These are phyloP conservation scores for Penicillium arizonense DNA, from an alignment of 495 filamentous ascomycete species.

Conservation along the genomic window DNA sequence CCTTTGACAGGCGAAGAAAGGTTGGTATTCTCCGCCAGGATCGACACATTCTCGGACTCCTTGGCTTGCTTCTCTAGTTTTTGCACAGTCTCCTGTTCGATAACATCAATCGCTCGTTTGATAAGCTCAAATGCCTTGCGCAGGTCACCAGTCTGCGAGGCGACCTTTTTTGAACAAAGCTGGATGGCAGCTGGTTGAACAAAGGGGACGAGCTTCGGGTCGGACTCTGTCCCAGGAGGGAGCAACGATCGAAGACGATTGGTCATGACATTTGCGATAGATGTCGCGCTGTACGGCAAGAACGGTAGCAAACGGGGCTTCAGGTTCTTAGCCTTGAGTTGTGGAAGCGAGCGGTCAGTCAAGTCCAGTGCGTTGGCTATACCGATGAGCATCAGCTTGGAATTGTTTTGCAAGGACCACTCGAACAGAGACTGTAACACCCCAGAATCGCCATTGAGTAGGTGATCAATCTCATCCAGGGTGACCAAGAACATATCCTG, in stretches of 20 bases:
- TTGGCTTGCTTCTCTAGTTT: conserved; percentile 38
- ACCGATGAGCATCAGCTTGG: conserved; percentile 78
- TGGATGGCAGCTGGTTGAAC: conserved; percentile 91
- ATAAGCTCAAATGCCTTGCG: conserved; percentile 95
- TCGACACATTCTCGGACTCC: conserved; percentile 44
- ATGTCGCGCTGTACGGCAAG: conserved; percentile 84
- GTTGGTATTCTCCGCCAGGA: conserved; percentile 68
- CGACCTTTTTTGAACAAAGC: conserved; percentile 90
- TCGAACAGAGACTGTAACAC: conserved; percentile 89
- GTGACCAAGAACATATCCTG: conserved; percentile 69
- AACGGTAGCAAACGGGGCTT: conserved; percentile 90
- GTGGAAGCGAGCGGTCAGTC: conserved; percentile 91
- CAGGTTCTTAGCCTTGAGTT: conserved; percentile 86
- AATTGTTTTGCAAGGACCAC: conserved; percentile 79
- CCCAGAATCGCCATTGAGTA: conserved; percentile 81
- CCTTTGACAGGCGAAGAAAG: conserved; percentile 56
- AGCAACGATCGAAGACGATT: conserved; percentile 76
- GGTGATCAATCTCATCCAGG: conserved; percentile 92
- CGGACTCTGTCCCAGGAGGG: conserved; percentile 41
- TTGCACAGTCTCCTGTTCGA: conserved; percentile 73
- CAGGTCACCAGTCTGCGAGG: conserved; percentile 88
- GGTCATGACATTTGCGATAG: conserved; percentile 83
- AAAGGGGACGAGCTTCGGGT: conserved; percentile 71
- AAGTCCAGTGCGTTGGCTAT: conserved; percentile 97
- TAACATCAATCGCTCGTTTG: conserved; percentile 81